Base-by-base conservation (phyloP, 768 basidiomycete species). In the Boletus patriciae region DNA sequence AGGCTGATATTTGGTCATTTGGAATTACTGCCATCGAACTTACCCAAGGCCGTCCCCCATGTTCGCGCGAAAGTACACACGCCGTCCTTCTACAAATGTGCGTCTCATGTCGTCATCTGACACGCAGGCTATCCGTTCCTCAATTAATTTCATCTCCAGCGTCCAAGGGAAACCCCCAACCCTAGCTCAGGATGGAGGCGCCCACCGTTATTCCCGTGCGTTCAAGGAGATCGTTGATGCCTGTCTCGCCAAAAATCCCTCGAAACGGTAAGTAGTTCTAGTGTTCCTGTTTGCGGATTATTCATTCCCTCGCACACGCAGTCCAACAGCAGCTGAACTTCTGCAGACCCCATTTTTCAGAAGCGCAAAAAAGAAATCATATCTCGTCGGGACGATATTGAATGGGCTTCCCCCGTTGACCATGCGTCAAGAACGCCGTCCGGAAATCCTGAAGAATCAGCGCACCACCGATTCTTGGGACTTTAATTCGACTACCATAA, bases 1-100 rank as follows among this genome's bases (percentile, higher is more conserved):
- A 86, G 60, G 92, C 92, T 19, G 95, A 98, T 67, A 94, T 98
- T 55, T 98, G 94, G 94, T 94, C 91, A 55, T 90, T 97, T 69
- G 95, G 92, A 13, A 94, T 98, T 56, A 96, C 94, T n/a, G 89
- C 94, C 16, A 75, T 97, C 45, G 95, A 97, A 70, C 78, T 98
- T 33, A 81, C 91, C 0, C 87, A 92, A 65, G 95, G 95, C 0
- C 83, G 87, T 6, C 91, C 94, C 2, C 95, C 95, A n/a, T 77
- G 85, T 55, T 89, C 88, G 16, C 81, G 87, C 59, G 87, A 90
- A 64, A 78, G 86, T 9, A 82, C 92, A 2, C 83, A 88, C 52
- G 77, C 78, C 50, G 88, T 94, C 8, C 77, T 97, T 19, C 74
- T 92, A 44, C 85, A 86, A 70, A 94, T 85, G 86, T 87, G 58